phyloP scores from a whole-genome alignment of 257 asterid species.

The Lantana camara region DNA sequence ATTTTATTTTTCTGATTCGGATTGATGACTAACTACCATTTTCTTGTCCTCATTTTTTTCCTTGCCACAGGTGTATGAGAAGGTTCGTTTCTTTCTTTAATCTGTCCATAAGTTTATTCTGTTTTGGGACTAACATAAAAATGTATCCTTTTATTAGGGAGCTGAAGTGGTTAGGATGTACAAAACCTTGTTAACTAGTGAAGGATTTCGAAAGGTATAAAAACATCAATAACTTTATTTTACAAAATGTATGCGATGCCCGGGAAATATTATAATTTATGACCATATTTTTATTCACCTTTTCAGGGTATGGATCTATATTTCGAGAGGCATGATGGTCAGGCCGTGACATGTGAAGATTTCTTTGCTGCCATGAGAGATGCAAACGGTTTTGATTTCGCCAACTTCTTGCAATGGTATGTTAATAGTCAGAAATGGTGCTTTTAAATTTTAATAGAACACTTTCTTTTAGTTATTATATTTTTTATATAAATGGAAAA shows the following conservation, averaged over 20 bases:
- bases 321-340: conserved; percentile 82
- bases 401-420: conserved; percentile 89
- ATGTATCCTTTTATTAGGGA: conserved; percentile 50
- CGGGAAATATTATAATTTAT: neutral
- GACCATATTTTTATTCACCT: conserved; percentile 11
- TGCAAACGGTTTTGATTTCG: conserved; percentile 84
- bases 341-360: conserved; percentile 88
- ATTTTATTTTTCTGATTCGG: neutral
- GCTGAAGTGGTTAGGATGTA: conserved; percentile 95
- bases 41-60: conserved; percentile 24
- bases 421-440: conserved; percentile 1
- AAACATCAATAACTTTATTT: neutral
- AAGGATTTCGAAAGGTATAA: conserved; percentile 77
- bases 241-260: neutral
- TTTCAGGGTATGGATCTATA: conserved; percentile 83
- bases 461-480: conserved; percentile 14
- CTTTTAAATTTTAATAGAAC: conserved; percentile 20
- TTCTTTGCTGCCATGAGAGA: conserved; percentile 96
- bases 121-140: conserved; percentile 3
- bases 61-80: conserved; percentile 66
- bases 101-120: conserved; percentile 2
- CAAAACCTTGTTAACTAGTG: conserved; percentile 71
- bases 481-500: conserved; percentile 22
- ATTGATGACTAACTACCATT: conserved; percentile 32
- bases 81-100: conserved; percentile 41